A percentile compares a stretch with the other conserved stretches of the same genome.
Conservation (phyloP, 768 basidiomycete species). For the Leccinum sublutescens region DNA sequence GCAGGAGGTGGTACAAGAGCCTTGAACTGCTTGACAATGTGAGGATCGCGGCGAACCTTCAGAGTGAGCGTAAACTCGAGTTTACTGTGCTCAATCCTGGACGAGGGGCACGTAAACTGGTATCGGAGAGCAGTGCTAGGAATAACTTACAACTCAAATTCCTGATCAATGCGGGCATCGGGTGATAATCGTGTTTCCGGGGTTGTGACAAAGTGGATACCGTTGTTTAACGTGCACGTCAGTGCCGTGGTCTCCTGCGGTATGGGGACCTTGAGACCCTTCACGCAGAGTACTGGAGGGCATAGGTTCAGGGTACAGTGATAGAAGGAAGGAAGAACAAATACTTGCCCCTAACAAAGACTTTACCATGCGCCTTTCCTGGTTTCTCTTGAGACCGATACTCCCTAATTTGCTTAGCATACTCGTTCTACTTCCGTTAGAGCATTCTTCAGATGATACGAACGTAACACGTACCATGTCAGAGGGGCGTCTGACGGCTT, state of each 20-base stretch:
- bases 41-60: conserved; percentile 83
- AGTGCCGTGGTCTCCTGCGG: conserved; percentile 73
- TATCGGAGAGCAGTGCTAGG: background rate
- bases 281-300: conserved; percentile 68
- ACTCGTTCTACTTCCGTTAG: conserved; percentile 71
- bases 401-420: conserved; percentile 85
- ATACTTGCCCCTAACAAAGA: conserved; percentile 84
- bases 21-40: conserved; percentile 78
- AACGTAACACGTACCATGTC: conserved; percentile 71
- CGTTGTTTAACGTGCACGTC: conserved; percentile 91
- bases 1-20: conserved; percentile 52
- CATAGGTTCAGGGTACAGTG: background rate
- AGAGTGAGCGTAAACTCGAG: conserved; percentile 91
- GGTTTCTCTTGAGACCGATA: conserved; percentile 72
- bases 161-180: conserved; percentile 74
- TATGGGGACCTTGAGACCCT: conserved; percentile 71
- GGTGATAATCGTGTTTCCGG: conserved; percentile 63
- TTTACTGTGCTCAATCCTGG: conserved; percentile 88
- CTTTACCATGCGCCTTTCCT: conserved; percentile 85
- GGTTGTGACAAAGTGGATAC: conserved; percentile 93
- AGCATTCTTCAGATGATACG: background rate
- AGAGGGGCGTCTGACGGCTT: conserved; percentile 81
- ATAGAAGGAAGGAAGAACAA: background rate
- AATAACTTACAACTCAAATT: conserved; percentile 79
- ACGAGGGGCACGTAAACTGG: background rate